Evolutionary conservation across 2,329 filamentous ascomycete genomes (phyloP), one percentile per base, ranked within the genome.

Genomic region (Diplodia scrobiculata): DNA sequence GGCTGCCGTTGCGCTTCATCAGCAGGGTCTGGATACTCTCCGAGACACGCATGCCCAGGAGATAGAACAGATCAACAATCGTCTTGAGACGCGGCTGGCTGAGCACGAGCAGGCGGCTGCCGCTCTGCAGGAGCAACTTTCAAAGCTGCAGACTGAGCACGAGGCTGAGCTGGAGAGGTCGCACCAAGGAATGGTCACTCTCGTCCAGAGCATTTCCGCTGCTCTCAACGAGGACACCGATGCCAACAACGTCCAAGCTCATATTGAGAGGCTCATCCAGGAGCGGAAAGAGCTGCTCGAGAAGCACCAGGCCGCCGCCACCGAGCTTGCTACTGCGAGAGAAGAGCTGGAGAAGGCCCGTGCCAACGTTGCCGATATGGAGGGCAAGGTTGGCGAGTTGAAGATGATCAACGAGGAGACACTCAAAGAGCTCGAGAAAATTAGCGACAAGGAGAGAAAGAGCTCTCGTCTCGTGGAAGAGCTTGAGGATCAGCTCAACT

Each of bases 401-500:
- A 81, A 81, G 71, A 68, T 72, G 21, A 76, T 81, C 69, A 82
- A 86, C 68, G 82, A 86, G 60, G 81, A 84, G 67, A 84, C 84
- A 64, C 76, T 86, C 48, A 82, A 82, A 68, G 85, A 87, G 71
- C 81, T 89, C 27, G 82, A 84, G 68, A 81, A 81, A 69, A 80
- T 87, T 66, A 81, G 79, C 25, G 80, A 82, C 17, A 86, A 86
- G 79, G 96, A 96, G 82, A 89, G 92, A 81, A 97, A 96, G 84
- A 96, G 95, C 77, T 90, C 91, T 50, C 88, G 92, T 25, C 83
- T 99, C 13, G 91, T 99, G 9, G 92, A 98, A 76, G 94, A 99
- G 79, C 87, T 99, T 5, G 95, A 99, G 78, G 94, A 98, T 72
- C 95, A 99, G 78, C 87, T 99, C 64, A 93, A 94, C 74, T 91